Evolutionary conservation across 345 rosid species (phyloP).

Genomic region (Populus nigra): DNA sequence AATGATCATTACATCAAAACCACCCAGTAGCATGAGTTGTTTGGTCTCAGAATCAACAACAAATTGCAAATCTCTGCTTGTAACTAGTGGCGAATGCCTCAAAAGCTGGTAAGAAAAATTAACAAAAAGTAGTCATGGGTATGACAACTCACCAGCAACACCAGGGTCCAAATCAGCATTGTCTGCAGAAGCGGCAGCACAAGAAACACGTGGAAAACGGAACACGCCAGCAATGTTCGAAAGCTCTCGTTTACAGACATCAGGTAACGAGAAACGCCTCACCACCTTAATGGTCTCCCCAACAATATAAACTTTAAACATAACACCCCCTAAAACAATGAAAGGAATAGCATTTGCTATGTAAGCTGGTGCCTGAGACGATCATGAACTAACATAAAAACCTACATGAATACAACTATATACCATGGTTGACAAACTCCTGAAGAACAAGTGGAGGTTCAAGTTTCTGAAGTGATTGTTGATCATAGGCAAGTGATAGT

Average conservation of each 20-base stretch:
- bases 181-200: conserved; percentile 75
- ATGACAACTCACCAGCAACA: conserved; percentile 43
- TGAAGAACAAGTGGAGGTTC: conserved; percentile 88
- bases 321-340: conserved; percentile 61
- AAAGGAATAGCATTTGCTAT: background rate
- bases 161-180: conserved; percentile 65
- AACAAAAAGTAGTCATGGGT: background rate
- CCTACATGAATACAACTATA: conserved; percentile 2
- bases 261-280: conserved; percentile 78
- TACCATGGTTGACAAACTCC: conserved; percentile 92
- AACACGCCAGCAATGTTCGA: conserved; percentile 47
- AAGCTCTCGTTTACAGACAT: conserved; percentile 65
- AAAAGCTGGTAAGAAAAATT: background rate
- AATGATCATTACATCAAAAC: background rate
- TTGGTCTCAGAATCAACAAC: conserved; percentile 9
- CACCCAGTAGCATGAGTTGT: background rate
- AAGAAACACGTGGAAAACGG: conserved; percentile 64
- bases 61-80: background rate
- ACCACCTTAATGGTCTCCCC: conserved; percentile 85
- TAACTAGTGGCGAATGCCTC: background rate
- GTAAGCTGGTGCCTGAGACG: background rate
- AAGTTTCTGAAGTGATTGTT: conserved; percentile 59
- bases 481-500: conserved; percentile 69
- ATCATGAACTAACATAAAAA: background rate
- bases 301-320: conserved; percentile 76